Percentiles rank a stretch among this genome's conserved stretches.
These are phyloP conservation scores for Megacollybia platyphylla DNA, from an alignment of 1,284 basidiomycete species.

Conservation along the genomic window DNA sequence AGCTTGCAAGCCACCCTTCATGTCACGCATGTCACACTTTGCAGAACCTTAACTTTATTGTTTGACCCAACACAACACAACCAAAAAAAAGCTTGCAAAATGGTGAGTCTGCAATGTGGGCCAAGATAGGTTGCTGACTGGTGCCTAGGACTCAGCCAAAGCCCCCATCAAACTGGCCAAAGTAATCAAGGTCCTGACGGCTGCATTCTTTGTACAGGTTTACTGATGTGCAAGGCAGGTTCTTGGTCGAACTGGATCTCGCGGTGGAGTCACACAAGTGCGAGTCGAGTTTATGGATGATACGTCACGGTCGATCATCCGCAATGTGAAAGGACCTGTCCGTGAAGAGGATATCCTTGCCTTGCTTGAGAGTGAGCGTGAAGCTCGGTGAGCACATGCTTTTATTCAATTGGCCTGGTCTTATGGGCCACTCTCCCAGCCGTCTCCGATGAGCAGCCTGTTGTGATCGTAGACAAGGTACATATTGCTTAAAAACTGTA, in stretches of 20 bases:
- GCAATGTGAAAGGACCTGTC: conserved; percentile 99
- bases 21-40: too few species aligned
- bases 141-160: conserved; percentile 38
- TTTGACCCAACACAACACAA: neutral
- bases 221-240: conserved; percentile 39
- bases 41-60: too few species aligned
- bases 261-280: conserved; percentile 99
- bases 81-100: neutral
- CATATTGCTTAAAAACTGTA: neutral
- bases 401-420: neutral
- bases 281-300: conserved; percentile 99
- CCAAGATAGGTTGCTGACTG: neutral
- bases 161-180: conserved; percentile 89
- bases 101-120: neutral
- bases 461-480: neutral
- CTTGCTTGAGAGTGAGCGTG: conserved; percentile 97
- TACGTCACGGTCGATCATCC: conserved; percentile 90
- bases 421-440: conserved; percentile 12
- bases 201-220: conserved; percentile 5
- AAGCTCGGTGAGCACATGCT: conserved; percentile 78
- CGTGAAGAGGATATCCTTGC: conserved; percentile 95
- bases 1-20: too few species aligned
- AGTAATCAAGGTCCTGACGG: conserved; percentile 72
- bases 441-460: conserved; percentile 24
- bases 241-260: conserved; percentile 96